phyloP scores from a whole-genome alignment of 78 protist species.

The Tieghemostelium lacteum region DNA sequence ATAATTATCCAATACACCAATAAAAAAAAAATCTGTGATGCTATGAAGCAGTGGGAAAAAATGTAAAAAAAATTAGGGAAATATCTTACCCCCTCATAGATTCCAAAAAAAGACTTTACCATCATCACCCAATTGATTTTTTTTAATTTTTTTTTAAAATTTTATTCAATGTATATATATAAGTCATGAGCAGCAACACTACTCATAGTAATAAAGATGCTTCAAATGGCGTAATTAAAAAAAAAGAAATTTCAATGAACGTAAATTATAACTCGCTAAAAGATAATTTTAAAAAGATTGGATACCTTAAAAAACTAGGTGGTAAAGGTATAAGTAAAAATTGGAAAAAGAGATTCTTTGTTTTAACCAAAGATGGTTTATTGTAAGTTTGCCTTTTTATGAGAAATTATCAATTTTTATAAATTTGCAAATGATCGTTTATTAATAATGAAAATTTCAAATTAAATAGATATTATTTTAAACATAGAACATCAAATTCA shows the following conservation, averaged over 20 bases:
- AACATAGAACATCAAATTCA: slow-evolving; percentile 50
- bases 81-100: no score
- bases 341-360: slow-evolving; percentile 60
- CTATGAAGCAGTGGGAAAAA: no score
- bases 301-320: slow-evolving; percentile 50
- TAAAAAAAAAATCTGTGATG: background rate
- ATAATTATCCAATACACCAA: background rate
- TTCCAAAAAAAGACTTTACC: no score
- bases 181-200: no score
- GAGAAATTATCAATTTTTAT: background rate
- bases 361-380: slow-evolving; percentile 17
- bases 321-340: slow-evolving; percentile 63
- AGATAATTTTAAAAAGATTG: background rate
- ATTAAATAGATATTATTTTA: slow-evolving; percentile 73
- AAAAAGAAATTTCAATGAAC: no score
- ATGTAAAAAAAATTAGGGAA: no score
- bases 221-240: background rate
- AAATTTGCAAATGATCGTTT: background rate
- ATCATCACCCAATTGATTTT: no score
- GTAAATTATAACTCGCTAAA: background rate
- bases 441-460: no score
- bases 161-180: no score
- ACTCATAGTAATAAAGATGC: background rate
- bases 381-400: background rate
- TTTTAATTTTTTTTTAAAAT: no score